Conservation (phyloP, 2,329 filamentous ascomycete genomes). For the Plectosphaerella plurivora region DNA sequence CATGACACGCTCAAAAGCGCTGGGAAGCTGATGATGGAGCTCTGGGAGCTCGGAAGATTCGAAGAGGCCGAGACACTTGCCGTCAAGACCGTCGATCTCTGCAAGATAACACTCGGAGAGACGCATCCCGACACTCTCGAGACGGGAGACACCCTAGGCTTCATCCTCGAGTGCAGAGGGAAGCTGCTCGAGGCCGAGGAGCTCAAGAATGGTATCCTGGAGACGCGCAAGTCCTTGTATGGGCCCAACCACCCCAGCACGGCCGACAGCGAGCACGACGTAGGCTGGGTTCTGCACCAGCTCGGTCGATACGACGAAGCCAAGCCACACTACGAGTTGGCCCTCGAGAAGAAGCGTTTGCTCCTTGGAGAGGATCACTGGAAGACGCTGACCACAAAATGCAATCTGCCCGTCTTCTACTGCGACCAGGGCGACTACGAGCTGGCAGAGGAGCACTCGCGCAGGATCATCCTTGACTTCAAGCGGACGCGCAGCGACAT, state of each 20-base stretch:
- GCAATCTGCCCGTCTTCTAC: conserved; percentile 1
- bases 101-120: neutral
- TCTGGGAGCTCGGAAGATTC: neutral
- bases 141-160: neutral
- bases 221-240: neutral
- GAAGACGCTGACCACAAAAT: conserved; percentile 1
- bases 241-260: neutral
- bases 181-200: conserved; percentile 1
- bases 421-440: conserved; percentile 1
- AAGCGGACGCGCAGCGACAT: neutral
- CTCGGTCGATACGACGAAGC: neutral
- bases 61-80: neutral
- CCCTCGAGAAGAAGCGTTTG: neutral
- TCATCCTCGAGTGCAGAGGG: neutral
- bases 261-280: neutral
- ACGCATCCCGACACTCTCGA: neutral
- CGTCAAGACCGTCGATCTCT: neutral
- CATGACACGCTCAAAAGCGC: neutral
- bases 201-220: neutral
- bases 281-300: neutral
- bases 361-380: conserved; percentile 1
- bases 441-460: neutral
- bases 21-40: neutral
- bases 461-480: conserved; percentile 1
- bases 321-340: neutral